Evolutionary conservation across 192 early-diverging fungal species (phyloP), one percentile per base, ranked within the genome.

Genomic region (Linnemannia hyalina): DNA sequence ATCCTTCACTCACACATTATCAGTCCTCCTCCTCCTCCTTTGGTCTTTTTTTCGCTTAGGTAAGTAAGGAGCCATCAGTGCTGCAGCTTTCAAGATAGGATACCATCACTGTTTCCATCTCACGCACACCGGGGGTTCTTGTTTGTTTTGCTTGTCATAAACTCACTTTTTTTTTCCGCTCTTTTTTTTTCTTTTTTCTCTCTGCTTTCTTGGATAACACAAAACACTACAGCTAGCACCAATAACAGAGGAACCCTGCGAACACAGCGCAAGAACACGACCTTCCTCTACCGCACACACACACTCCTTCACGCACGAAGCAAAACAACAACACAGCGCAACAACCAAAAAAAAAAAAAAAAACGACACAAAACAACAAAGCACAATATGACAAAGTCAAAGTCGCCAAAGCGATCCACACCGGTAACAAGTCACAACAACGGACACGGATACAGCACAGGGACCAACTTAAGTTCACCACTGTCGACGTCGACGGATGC

Each of bases 391-490:
- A 78, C 82, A 68, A 83, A 74, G 52, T 6, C 76, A 68, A 84
- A 75, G 65, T 78, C 77, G n/a, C 82, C 82, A 36, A 84, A 74
- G 77, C 73, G 82, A 74, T 84, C 82, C 10, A 55, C 76, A 69
- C 82, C 82, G 73, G 77, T 77, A 18, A 41, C 76, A 40, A 78
- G 60, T 32, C n/a, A 65, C n/a, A 32, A 63, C 80, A 76, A 76
- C 57, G 38, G 65, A 16, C 74, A 76, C 4, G 15, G 68, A 68
- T 47, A n/a, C 71, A 73, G 71, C 26, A 55, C 49, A 57, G 73
- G 44, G 29, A 36, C 40, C 57, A 63, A 15, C 49, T 16, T 16
- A 22, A 52, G 49, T 52, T 4, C 49, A 52, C 49, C 49, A 70
- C 0, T 32, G 1, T 20, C 40, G 11, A 54, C 77, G 60, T 26